phyloP scores from a whole-genome alignment of 805 yeast species.

The Candida verbasci region DNA sequence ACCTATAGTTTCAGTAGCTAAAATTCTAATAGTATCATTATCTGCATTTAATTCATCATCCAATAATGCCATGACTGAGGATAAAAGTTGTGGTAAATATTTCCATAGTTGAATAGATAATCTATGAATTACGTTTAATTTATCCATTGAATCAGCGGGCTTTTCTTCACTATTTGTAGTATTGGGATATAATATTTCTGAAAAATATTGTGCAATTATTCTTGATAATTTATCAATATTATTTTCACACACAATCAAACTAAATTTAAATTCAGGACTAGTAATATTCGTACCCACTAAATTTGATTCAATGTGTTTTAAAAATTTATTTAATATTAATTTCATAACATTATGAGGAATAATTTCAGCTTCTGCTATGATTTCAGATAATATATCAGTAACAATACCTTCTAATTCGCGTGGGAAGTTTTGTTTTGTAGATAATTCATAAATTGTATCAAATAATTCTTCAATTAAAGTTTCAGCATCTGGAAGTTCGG shows the following conservation, averaged over 20 bases:
- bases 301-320: conserved; percentile 17
- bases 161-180: conserved; percentile 16
- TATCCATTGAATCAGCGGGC: conserved; percentile 27
- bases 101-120: conserved; percentile 70
- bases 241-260: conserved; percentile 61
- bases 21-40: conserved; percentile 52
- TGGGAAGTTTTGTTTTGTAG: conserved; percentile 40
- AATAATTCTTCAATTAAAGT: conserved; percentile 53
- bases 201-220: conserved; percentile 70
- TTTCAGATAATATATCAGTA: conserved; percentile 68
- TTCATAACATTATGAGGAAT: conserved; percentile 60
- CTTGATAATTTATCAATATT: conserved; percentile 74
- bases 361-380: conserved; percentile 64
- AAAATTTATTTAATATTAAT: conserved; percentile 60
- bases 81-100: conserved; percentile 67
- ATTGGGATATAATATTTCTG: conserved; percentile 65
- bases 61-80: conserved; percentile 71
- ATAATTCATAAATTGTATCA: conserved; percentile 54
- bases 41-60: conserved; percentile 79
- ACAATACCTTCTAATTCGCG: conserved; percentile 56
- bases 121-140: conserved; percentile 57
- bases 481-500: conserved; percentile 67
- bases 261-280: conserved; percentile 61
- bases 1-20: conserved; percentile 75
- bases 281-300: conserved; percentile 16